phyloP scores from a whole-genome alignment of 2,329 filamentous ascomycete species.

The Aspergillus pseudoterreus region DNA sequence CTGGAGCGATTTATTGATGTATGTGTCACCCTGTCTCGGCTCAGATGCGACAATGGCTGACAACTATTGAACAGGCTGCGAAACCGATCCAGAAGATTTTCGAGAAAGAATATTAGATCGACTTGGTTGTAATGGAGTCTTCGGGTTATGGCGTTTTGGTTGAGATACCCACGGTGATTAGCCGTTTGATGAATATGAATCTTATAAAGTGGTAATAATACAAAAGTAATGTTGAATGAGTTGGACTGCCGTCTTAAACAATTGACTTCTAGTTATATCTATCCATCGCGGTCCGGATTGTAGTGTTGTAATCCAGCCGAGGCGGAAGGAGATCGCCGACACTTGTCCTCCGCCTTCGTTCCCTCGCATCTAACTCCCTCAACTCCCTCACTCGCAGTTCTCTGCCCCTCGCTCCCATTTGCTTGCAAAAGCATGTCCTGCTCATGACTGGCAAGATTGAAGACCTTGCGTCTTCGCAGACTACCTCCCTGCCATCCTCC shows the following conservation, averaged over 20 bases:
- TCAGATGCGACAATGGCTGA: neutral
- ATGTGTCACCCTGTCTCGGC: slow-evolving; percentile 30
- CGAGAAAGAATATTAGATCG: slow-evolving; percentile 60
- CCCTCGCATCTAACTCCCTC: slow-evolving; percentile 12
- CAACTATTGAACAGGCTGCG: slow-evolving; percentile 57
- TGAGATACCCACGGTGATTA: slow-evolving; percentile 21
- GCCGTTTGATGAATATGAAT: slow-evolving; percentile 6
- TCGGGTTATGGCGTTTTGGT: slow-evolving; percentile 19
- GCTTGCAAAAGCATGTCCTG: slow-evolving; percentile 29
- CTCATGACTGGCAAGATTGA: slow-evolving; percentile 32
- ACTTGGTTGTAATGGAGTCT: neutral
- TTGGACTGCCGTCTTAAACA: neutral
- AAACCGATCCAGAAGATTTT: slow-evolving; percentile 86
- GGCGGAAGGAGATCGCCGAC: too few species aligned
- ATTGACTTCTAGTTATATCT: too few species aligned
- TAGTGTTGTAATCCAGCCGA: too few species aligned
- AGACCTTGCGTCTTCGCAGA: slow-evolving; percentile 28
- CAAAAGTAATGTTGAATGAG: neutral
- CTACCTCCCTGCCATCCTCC: slow-evolving; percentile 6
- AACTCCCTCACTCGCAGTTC: neutral
- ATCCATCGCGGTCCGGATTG: too few species aligned
- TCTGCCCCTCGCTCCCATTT: slow-evolving; percentile 1
- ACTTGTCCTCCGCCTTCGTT: slow-evolving; percentile 13
- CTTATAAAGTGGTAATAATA: too few species aligned
- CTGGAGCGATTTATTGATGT: slow-evolving; percentile 92